Evolutionary conservation across 257 asterid species (phyloP), one percentile per base, ranked within the genome.

Genomic region (Agastache rugosa): DNA sequence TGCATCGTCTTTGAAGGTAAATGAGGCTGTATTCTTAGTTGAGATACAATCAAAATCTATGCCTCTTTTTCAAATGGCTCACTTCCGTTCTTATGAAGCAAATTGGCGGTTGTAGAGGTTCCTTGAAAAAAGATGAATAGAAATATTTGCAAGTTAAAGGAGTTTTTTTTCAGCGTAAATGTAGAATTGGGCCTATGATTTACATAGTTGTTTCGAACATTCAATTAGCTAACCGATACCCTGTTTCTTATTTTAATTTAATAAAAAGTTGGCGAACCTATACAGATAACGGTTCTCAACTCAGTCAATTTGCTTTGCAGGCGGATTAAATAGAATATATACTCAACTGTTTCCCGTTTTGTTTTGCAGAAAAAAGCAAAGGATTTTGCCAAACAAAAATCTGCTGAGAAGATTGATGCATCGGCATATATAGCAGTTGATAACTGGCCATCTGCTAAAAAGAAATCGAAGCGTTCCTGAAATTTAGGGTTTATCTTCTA

Each of bases 1-100:
- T 59, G 79, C 96, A 14, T 63, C 44, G 23, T 85, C 98, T 63
- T 65, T 93, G 85, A 93, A 89, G 93, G 97, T 91, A 86, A 80
- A 22, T 73, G 16, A 17, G 25, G 35, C 23, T 41, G 19, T 56
- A 27, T 55, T 29, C 16, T 71, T 34, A 63, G 19, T 51, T 29
- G 34, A 22, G 54, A 48, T 34, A n/a, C 15, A 11, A 35, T 11
- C 45, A 29, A 17, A 47, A 31, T 61, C 14, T 27, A 2, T 34
- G 15, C 17, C 47, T 62, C 71, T 22, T 4, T 4, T 68, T 29
- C 34, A 29, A 25, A 25, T 4, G 42, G 22, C 58, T 7, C 39
- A 51, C 51, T 19, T 11, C 9, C 8, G 20, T 67, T 4, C 37
- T 69, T 69, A 50, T 6, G 29, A 29, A 47, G n/a, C 72, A 47